These are phyloP conservation scores for Skeletonema marinoi DNA, from an alignment of 108 stramenopile species.

Conservation along the genomic window DNA sequence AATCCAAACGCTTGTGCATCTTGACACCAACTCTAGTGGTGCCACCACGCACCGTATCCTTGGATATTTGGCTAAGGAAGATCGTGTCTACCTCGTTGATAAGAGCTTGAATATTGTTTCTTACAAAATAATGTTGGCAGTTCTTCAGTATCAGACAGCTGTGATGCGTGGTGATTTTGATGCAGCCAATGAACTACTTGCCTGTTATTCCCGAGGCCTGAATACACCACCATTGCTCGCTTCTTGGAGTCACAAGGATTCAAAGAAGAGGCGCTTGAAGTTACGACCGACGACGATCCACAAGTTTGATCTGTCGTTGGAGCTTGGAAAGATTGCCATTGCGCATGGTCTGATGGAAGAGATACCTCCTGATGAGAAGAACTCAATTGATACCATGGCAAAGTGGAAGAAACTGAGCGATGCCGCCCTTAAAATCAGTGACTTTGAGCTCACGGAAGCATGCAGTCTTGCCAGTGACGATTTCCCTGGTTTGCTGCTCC, in stretches of 20 bases:
- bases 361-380: slow-evolving; percentile 86
- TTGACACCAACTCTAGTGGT: slow-evolving; percentile 86
- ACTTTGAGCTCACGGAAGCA: slow-evolving; percentile 92
- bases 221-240: slow-evolving; percentile 94
- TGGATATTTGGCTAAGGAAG: slow-evolving; percentile 98
- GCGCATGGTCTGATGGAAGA: slow-evolving; percentile 84
- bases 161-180: slow-evolving; percentile 99
- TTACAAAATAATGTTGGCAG: slow-evolving; percentile 91
- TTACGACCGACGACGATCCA: slow-evolving; percentile 95
- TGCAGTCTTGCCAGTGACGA: slow-evolving; percentile 91
- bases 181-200: slow-evolving; percentile 93
- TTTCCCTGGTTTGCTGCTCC: slow-evolving; percentile 90
- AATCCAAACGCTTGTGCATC: slow-evolving; percentile 96
- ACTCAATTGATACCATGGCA: slow-evolving; percentile 92
- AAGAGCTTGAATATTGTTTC: slow-evolving; percentile 90
- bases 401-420: slow-evolving; percentile 99
- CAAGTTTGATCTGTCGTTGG: slow-evolving; percentile 96
- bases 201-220: slow-evolving; percentile 87
- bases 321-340: slow-evolving; percentile 91
- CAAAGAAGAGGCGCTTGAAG: slow-evolving; percentile 98
- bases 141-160: slow-evolving; percentile 98
- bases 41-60: slow-evolving; percentile 85
- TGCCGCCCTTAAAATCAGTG: slow-evolving; percentile 92
- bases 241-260: slow-evolving; percentile 99
- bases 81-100: slow-evolving; percentile 96